Evolutionary conservation across 352 stramenopile species (phyloP).

Genomic region (Pythium dissimile): DNA sequence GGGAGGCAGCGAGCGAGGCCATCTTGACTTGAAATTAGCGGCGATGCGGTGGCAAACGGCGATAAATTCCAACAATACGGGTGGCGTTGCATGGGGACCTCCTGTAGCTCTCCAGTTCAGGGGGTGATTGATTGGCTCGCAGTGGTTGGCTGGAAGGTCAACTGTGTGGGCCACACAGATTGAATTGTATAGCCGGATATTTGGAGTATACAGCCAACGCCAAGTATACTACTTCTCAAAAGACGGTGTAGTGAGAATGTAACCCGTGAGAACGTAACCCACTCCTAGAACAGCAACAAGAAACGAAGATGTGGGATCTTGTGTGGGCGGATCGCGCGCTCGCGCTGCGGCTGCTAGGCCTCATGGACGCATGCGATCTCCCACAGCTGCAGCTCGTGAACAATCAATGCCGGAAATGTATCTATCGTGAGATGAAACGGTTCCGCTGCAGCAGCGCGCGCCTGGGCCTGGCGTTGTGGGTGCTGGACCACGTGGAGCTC

Average conservation of each 20-base stretch:
- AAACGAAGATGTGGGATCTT: not conserved
- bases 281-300: not conserved
- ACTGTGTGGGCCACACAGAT: no score
- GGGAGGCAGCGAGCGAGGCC: constrained; percentile 88
- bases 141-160: constrained; percentile 1
- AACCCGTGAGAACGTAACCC: not conserved
- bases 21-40: constrained; percentile 43
- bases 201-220: not conserved
- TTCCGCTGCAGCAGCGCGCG: constrained; percentile 23
- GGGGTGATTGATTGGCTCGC: constrained; percentile 25
- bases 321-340: constrained; percentile 13
- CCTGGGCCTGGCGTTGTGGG: constrained; percentile 39
- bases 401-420: constrained; percentile 11
- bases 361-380: constrained; percentile 27
- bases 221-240: no score
- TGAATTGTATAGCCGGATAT: constrained; percentile 29
- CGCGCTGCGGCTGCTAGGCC: constrained; percentile 28
- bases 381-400: constrained; percentile 21
- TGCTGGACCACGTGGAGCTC: constrained; percentile 24
- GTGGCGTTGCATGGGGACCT: no score
- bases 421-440: constrained; percentile 20
- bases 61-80: constrained; percentile 57
- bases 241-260: constrained; percentile 8
- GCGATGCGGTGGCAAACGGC: constrained; percentile 51
- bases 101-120: no score